Percentiles rank a stretch among this genome's conserved stretches.
Evolutionary conservation across 192 early-diverging fungal species (phyloP).

Genomic region (Coemansia sp.): DNA sequence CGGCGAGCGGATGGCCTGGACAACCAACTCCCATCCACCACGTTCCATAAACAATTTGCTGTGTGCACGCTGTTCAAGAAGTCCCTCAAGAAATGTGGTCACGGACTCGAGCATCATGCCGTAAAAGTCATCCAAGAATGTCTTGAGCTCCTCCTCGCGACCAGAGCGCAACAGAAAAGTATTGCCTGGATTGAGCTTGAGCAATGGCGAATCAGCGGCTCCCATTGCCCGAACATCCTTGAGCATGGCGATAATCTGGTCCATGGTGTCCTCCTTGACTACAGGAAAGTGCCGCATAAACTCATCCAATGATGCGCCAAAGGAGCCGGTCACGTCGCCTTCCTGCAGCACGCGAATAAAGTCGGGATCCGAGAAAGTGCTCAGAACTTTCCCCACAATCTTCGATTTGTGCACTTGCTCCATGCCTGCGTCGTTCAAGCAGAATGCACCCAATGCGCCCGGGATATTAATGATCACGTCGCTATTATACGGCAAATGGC

Average conservation of each 20-base stretch:
- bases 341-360: conserved; percentile 78
- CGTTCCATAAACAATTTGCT: conserved; percentile 44
- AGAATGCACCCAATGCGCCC: conserved; percentile 93
- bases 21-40: conserved; percentile 49
- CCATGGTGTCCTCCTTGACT: conserved; percentile 72
- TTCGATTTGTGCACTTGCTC: conserved; percentile 75
- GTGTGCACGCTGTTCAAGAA: conserved; percentile 50
- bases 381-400: conserved; percentile 72
- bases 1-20: conserved; percentile 44
- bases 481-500: conserved; percentile 73
- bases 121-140: conserved; percentile 58
- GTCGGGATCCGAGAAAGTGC: conserved; percentile 71
- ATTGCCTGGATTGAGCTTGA: conserved; percentile 37
- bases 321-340: conserved; percentile 75
- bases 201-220: conserved; percentile 32
- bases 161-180: conserved; percentile 40
- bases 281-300: conserved; percentile 93
- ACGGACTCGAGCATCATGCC: conserved; percentile 56
- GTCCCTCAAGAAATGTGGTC: conserved; percentile 51
- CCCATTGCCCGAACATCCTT: conserved; percentile 66
- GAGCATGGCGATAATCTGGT: conserved; percentile 67
- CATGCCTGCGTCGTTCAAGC: conserved; percentile 84
- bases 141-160: conserved; percentile 50
- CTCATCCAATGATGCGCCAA: conserved; percentile 91
- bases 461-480: conserved; percentile 81